phyloP scores from a whole-genome alignment of 129 eudicot species.

The Escallonia rubra region DNA sequence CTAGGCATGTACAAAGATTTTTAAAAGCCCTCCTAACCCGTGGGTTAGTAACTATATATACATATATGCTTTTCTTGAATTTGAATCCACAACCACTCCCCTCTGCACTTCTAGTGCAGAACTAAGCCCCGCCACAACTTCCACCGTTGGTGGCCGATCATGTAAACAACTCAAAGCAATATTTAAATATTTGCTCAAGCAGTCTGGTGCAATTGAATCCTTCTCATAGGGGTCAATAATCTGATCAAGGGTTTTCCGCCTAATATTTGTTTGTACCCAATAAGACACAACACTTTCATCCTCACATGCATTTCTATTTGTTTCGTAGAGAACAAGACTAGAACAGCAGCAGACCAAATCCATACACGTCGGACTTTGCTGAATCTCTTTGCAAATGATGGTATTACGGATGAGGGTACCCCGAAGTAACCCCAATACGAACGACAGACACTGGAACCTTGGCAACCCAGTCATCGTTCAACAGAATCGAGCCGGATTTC shows the following conservation, averaged over 20 bases:
- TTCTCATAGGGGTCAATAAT: not conserved
- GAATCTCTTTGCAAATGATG: not conserved
- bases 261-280: not conserved
- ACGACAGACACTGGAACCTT: not conserved
- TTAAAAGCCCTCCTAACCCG: too few species aligned
- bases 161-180: not conserved
- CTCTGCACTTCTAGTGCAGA: too few species aligned
- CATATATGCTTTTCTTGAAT: too few species aligned
- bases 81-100: too few species aligned
- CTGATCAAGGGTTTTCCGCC: not conserved
- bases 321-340: not conserved
- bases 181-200: not conserved
- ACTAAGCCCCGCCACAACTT: too few species aligned
- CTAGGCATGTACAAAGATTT: too few species aligned
- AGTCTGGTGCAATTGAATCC: not conserved
- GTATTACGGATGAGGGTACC: not conserved
- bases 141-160: not conserved
- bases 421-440: not conserved
- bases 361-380: not conserved
- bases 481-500: not conserved
- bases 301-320: not conserved
- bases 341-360: not conserved
- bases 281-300: not conserved
- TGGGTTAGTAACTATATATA: too few species aligned
- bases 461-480: not conserved